Conservation (phyloP, 164 flowering plant species). For the Chimonanthus praecox region DNA sequence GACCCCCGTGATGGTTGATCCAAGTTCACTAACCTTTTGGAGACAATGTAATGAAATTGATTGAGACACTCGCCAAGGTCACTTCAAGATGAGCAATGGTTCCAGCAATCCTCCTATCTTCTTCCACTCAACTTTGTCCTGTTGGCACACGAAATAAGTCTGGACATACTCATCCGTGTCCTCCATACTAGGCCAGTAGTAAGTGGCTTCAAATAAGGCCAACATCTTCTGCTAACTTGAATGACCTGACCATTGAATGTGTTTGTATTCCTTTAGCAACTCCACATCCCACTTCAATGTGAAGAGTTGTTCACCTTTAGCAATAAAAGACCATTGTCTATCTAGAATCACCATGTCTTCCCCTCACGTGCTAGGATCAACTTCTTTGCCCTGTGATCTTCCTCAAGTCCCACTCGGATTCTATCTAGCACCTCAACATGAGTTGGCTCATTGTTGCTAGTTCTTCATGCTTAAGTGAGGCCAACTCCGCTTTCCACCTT, state of each 20-base stretch:
- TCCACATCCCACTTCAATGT: neutral
- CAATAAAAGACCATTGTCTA: neutral
- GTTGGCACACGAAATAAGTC: constrained; percentile 4
- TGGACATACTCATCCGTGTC: neutral
- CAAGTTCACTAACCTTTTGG: neutral
- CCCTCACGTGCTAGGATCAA: neutral
- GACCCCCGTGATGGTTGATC: neutral
- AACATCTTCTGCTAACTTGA: neutral
- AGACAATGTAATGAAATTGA: neutral
- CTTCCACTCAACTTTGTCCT: constrained; percentile 1
- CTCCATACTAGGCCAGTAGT: constrained; percentile 4
- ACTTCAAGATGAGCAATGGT: neutral
- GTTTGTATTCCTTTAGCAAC: neutral
- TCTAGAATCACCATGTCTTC: neutral
- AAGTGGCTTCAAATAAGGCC: neutral
- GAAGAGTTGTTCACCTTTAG: neutral
- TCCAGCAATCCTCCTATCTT: neutral
- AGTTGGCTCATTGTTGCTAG: neutral
- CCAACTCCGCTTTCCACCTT: constrained; percentile 2
- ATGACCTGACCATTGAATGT: neutral
- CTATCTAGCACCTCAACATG: neutral
- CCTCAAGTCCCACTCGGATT: neutral
- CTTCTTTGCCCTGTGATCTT: neutral
- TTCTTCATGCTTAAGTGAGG: neutral
- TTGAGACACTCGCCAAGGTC: constrained; percentile 1